Conservation (phyloP, 2,329 filamentous ascomycete species). For the Aphanoascus verrucosus region DNA sequence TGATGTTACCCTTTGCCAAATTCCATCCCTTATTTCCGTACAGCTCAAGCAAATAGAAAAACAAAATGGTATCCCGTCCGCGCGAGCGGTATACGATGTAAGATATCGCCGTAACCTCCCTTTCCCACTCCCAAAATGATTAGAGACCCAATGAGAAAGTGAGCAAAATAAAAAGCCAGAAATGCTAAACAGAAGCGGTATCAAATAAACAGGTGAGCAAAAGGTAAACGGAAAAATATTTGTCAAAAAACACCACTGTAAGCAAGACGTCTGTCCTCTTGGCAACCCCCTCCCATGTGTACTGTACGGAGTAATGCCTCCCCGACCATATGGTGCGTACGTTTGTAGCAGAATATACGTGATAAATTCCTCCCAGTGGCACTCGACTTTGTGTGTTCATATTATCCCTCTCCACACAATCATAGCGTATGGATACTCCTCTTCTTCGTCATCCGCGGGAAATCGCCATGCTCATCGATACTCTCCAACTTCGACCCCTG, state of each 20-base stretch:
- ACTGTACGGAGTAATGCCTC: too few species aligned
- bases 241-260: neutral
- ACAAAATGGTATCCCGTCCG: constrained; percentile 12
- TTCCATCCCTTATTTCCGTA: constrained; percentile 6
- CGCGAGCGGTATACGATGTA: constrained; percentile 17
- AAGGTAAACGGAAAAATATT: neutral
- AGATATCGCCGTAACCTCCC: constrained; percentile 10
- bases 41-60: constrained; percentile 7
- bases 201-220: neutral
- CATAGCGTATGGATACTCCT: constrained; percentile 36
- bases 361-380: too few species aligned
- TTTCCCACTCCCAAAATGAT: constrained; percentile 13
- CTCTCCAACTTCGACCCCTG: constrained; percentile 31
- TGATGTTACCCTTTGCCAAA: constrained; percentile 2
- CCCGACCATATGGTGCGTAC: too few species aligned
- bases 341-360: too few species aligned
- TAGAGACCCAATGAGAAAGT: constrained; percentile 17
- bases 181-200: constrained; percentile 2
- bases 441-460: constrained; percentile 36
- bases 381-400: too few species aligned
- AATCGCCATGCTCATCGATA: constrained; percentile 35
- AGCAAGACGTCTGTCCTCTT: neutral
- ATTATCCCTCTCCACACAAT: neutral
- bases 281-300: too few species aligned
- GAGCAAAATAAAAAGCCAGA: constrained; percentile 11